These are phyloP conservation scores for Stentor roeselii DNA, from an alignment of 73 alveolate genomes.

Conservation along the genomic window DNA sequence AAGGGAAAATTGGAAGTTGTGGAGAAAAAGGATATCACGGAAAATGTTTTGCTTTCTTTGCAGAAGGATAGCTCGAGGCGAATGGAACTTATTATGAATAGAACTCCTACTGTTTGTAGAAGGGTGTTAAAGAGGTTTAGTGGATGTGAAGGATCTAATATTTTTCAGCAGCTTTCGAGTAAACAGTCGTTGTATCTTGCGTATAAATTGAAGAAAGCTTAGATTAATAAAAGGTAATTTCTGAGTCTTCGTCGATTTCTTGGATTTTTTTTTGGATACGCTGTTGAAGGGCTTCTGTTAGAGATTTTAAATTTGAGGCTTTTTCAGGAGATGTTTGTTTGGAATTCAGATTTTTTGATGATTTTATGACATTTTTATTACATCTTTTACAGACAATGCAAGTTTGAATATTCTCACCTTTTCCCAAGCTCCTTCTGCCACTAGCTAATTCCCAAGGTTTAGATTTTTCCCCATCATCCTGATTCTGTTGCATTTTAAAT, in stretches of 20 bases:
- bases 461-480: background rate
- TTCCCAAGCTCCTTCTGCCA: background rate
- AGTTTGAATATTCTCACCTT: no score
- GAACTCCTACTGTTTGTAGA: constrained; percentile 26
- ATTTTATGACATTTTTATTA: background rate
- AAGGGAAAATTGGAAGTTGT: constrained; percentile 20
- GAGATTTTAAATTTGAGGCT: background rate
- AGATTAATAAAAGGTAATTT: background rate
- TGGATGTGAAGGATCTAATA: constrained; percentile 47
- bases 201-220: constrained; percentile 6
- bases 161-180: constrained; percentile 32
- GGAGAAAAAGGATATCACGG: constrained; percentile 44
- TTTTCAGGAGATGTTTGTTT: background rate
- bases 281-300: background rate
- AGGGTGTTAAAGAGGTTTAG: constrained; percentile 44
- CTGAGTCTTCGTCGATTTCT: background rate
- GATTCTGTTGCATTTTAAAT: background rate
- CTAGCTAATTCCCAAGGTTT: background rate
- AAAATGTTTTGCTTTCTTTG: constrained; percentile 35
- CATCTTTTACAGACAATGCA: background rate
- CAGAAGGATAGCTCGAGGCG: constrained; percentile 44
- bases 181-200: constrained; percentile 39
- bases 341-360: background rate
- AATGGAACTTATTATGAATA: constrained; percentile 31
- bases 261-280: no score